Evolutionary conservation across 2,329 filamentous ascomycete genomes (phyloP).

Genomic region (Hyphodiscus sp.): DNA sequence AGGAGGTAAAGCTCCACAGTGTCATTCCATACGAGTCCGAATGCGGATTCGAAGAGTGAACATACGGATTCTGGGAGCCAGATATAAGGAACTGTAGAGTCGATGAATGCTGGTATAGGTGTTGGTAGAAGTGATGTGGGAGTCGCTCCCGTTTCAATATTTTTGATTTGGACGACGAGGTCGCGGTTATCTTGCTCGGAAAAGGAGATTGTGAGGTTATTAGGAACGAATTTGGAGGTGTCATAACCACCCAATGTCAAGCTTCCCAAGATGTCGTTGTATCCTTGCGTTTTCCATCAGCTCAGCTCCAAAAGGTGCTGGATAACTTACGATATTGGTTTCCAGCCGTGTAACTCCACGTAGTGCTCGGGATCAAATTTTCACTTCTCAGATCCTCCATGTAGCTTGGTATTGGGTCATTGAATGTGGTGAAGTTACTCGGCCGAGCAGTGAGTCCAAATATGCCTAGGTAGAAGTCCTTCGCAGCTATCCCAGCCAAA

Average conservation of each 20-base stretch:
- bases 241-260: slow-evolving; percentile 36
- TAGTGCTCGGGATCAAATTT: slow-evolving; percentile 33
- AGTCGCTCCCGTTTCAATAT: neutral
- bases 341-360: slow-evolving; percentile 59
- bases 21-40: slow-evolving; percentile 59
- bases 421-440: slow-evolving; percentile 29
- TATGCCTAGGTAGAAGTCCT: slow-evolving; percentile 28
- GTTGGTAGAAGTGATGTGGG: neutral
- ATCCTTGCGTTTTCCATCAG: no score
- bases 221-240: slow-evolving; percentile 31
- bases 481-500: neutral
- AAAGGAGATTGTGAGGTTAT: slow-evolving; percentile 33
- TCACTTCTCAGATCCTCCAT: slow-evolving; percentile 33
- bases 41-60: slow-evolving; percentile 53
- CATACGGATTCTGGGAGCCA: slow-evolving; percentile 56
- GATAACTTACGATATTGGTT: slow-evolving; percentile 51
- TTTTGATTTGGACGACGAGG: slow-evolving; percentile 10
- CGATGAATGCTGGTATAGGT: slow-evolving; percentile 36
- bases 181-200: slow-evolving; percentile 31
- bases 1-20: slow-evolving; percentile 58
- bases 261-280: slow-evolving; percentile 30
- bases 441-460: slow-evolving; percentile 35
- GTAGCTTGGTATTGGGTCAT: slow-evolving; percentile 8
- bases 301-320: no score
- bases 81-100: slow-evolving; percentile 56